Percentiles rank a stretch among this genome's conserved stretches.
These are phyloP conservation scores for Globisporangium paddicum DNA, from an alignment of 352 stramenopile species.

Conservation along the genomic window DNA sequence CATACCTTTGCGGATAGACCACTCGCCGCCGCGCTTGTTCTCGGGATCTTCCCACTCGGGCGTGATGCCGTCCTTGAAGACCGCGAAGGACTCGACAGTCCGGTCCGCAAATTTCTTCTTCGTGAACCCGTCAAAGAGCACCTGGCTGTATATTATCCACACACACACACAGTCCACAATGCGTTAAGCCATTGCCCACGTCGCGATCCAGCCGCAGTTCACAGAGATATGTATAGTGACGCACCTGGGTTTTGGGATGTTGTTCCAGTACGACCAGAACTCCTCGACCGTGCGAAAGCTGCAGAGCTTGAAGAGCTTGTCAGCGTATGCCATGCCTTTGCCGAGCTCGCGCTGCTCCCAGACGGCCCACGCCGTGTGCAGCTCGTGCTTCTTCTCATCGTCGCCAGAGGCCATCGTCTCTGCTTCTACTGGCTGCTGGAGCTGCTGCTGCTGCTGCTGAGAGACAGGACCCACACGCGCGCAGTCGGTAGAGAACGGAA, in stretches of 20 bases:
- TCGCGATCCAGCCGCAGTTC: neutral
- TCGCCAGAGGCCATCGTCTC: conserved; percentile 36
- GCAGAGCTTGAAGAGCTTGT: conserved; percentile 88
- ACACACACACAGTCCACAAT: neutral
- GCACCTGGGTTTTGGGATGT: conserved; percentile 86
- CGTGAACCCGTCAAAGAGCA: conserved; percentile 78
- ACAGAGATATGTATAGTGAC: neutral
- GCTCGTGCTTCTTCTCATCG: conserved; percentile 56
- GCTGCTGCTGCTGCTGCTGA: neutral
- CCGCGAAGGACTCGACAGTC: conserved; percentile 91
- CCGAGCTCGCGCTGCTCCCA: conserved; percentile 82
- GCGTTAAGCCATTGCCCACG: too few species aligned
- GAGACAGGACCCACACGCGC: neutral
- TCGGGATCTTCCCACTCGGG: conserved; percentile 89
- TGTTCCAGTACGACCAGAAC: conserved; percentile 91
- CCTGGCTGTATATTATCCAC: conserved; percentile 32
- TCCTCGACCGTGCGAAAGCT: conserved; percentile 84
- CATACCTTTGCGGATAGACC: conserved; percentile 76
- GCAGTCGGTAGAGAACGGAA: neutral
- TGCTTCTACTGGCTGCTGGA: neutral
- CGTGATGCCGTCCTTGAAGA: conserved; percentile 89
- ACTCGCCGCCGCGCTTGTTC: conserved; percentile 88
- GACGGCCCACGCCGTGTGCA: conserved; percentile 83
- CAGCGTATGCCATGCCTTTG: conserved; percentile 76
- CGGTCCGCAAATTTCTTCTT: conserved; percentile 91